Evolutionary conservation across 2,329 filamentous ascomycete species (phyloP).

Genomic region (Penicillium fuscoglaucum): DNA sequence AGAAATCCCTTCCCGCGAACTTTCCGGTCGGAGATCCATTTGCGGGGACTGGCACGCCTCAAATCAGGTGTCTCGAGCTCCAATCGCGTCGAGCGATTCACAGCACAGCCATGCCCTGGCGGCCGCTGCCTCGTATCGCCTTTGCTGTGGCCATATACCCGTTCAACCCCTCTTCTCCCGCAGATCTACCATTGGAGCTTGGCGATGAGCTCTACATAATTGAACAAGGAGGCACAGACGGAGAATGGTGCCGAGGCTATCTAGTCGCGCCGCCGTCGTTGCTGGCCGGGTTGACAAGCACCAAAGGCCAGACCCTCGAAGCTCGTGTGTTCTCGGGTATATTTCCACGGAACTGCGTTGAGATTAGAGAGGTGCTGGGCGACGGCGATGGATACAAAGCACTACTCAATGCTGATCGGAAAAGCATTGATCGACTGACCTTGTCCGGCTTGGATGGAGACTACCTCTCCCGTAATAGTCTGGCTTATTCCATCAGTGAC

Average conservation of each 20-base stretch:
- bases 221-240: conserved; percentile 82
- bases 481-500: conserved; percentile 28
- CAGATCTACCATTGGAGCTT: conserved; percentile 93
- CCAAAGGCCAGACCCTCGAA: conserved; percentile 89
- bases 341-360: conserved; percentile 91
- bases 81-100: conserved; percentile 6
- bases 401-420: conserved; percentile 36
- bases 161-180: conserved; percentile 80
- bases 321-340: conserved; percentile 98
- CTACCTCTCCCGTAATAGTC: conserved; percentile 28
- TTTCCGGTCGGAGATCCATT: conserved; percentile 23
- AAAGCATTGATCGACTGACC: conserved; percentile 39
- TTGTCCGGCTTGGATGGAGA: conserved; percentile 29
- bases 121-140: conserved; percentile 92
- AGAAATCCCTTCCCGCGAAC: conserved; percentile 11
- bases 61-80: conserved; percentile 14
- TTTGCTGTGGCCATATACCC: conserved; percentile 97
- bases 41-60: conserved; percentile 24
- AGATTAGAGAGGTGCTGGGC: conserved; percentile 87
- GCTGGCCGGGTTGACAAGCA: conserved; percentile 84
- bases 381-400: conserved; percentile 57
- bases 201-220: conserved; percentile 99
- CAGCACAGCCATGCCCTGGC: conserved; percentile 77
- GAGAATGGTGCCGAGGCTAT: conserved; percentile 93
- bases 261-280: conserved; percentile 91